Evolutionary conservation across 2,329 filamentous ascomycete species (phyloP).

Genomic region (Aspergillus fumigatus): DNA sequence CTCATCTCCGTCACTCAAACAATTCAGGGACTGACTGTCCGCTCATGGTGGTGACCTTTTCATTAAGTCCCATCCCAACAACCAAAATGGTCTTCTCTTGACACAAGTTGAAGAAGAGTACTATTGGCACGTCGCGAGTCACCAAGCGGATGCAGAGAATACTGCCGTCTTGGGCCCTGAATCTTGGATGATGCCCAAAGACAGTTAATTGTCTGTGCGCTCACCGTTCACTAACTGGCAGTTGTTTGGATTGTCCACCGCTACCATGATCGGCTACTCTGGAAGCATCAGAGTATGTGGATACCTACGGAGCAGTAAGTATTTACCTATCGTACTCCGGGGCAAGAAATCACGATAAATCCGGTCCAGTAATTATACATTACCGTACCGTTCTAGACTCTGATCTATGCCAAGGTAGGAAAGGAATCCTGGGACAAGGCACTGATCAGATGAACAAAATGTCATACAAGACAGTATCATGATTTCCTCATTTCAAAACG

Average conservation of each 20-base stretch:
- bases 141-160: neutral
- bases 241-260: neutral
- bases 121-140: neutral
- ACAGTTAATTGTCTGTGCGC: neutral
- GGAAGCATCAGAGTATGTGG: neutral
- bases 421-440: slow-evolving; percentile 1
- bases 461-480: slow-evolving; percentile 15
- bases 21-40: neutral
- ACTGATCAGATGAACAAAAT: slow-evolving; percentile 16
- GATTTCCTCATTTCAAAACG: slow-evolving; percentile 6
- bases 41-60: neutral
- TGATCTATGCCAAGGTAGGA: neutral
- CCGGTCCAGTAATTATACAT: neutral
- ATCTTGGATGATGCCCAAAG: neutral
- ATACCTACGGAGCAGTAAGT: neutral
- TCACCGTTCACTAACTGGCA: neutral
- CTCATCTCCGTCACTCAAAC: neutral
- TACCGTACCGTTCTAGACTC: neutral
- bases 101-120: neutral
- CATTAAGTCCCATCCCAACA: neutral
- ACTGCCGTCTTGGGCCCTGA: neutral
- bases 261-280: neutral
- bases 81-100: neutral
- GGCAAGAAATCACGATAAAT: neutral
- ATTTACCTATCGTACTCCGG: too few relatives aligned